phyloP scores from a whole-genome alignment of 768 basidiomycete genomes.

The Agrocybe chaxingu region DNA sequence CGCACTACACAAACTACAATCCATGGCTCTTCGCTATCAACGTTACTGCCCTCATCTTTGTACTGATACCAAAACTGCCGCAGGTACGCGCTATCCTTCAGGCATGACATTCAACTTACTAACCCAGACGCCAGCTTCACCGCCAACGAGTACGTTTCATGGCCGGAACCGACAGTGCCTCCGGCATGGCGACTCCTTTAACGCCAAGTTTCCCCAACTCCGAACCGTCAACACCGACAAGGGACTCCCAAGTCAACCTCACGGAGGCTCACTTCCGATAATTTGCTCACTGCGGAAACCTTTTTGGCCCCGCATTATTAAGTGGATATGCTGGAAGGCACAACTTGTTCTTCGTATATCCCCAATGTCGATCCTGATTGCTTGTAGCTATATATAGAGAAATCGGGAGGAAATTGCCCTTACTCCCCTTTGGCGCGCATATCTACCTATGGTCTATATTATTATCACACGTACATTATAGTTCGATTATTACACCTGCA shows the following conservation, averaged over 20 bases:
- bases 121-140: slow-evolving; percentile 54
- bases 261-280: slow-evolving; percentile 47
- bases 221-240: slow-evolving; percentile 43
- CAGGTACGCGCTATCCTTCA: slow-evolving; percentile 48
- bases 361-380: no score
- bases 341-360: no score
- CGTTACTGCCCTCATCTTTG: slow-evolving; percentile 71
- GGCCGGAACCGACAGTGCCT: slow-evolving; percentile 45
- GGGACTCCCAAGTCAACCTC: slow-evolving; percentile 31
- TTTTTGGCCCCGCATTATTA: no score
- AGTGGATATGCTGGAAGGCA: no score
- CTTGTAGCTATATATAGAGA: slow-evolving; percentile 29
- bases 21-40: slow-evolving; percentile 93
- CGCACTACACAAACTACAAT: slow-evolving; percentile 97
- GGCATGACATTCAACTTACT: slow-evolving; percentile 5
- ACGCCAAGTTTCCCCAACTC: slow-evolving; percentile 55
- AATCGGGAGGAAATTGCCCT: slow-evolving; percentile 16
- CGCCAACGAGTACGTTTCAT: slow-evolving; percentile 81
- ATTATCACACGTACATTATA: slow-evolving; percentile 28
- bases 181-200: slow-evolving; percentile 65
- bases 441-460: slow-evolving; percentile 23
- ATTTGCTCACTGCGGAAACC: not conserved
- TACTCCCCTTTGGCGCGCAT: slow-evolving; percentile 18
- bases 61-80: slow-evolving; percentile 94
- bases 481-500: slow-evolving; percentile 23